These are phyloP conservation scores for Inga oerstediana DNA, from an alignment of 306 rosid species.

Conservation along the genomic window DNA sequence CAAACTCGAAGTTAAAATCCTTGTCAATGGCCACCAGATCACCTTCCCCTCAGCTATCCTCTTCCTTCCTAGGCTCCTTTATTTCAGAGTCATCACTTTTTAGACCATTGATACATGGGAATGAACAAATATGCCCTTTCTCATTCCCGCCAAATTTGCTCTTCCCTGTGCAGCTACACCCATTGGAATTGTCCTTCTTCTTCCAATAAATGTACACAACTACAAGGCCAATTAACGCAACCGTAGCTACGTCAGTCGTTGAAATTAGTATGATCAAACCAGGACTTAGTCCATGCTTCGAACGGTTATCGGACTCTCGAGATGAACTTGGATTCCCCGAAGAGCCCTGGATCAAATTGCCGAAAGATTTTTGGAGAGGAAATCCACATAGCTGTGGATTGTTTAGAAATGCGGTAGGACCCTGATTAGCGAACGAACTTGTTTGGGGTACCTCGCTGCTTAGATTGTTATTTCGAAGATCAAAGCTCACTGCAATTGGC, in stretches of 20 bases:
- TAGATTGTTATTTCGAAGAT: constrained; percentile 73
- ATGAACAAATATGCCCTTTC: constrained; percentile 37
- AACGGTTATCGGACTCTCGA: constrained; percentile 16
- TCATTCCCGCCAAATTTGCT: constrained; percentile 62
- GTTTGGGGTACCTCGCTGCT: constrained; percentile 92
- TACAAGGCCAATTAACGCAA: constrained; percentile 73
- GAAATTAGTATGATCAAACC: constrained; percentile 79
- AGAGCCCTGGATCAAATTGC: constrained; percentile 42
- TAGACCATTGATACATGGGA: constrained; percentile 58
- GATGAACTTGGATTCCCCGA: constrained; percentile 45
- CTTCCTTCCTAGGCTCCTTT: constrained; percentile 58
- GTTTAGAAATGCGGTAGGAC: constrained; percentile 90
- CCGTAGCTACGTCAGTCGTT: constrained; percentile 83
- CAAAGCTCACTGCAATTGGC: constrained; percentile 79
- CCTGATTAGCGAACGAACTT: constrained; percentile 89
- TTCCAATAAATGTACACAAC: constrained; percentile 85
- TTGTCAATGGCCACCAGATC: constrained; percentile 91
- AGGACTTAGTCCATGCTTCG: constrained; percentile 60
- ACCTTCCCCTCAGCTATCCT: constrained; percentile 58
- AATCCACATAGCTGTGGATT: constrained; percentile 82
- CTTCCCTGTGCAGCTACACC: constrained; percentile 81
- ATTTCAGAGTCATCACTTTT: constrained; percentile 72
- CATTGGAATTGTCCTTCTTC: constrained; percentile 63
- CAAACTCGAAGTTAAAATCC: constrained; percentile 85
- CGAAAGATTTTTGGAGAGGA: constrained; percentile 75